Evolutionary conservation across 1,139 yeast genomes (phyloP), one percentile per base, ranked within the genome.

Genomic region (Pneumocystis jirovecii): DNA sequence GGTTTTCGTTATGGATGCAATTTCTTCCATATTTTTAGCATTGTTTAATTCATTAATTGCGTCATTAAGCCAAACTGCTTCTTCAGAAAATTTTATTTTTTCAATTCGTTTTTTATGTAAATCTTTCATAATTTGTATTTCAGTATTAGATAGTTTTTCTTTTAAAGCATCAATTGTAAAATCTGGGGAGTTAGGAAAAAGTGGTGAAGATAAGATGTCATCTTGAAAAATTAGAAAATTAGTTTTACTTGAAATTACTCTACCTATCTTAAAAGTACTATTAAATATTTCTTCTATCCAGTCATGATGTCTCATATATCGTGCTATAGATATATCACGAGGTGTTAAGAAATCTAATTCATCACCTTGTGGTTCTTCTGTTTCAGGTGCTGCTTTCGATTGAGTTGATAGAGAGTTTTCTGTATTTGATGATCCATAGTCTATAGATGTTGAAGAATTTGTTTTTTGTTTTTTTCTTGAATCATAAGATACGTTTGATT

Each of bases 221-320:
- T 21, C 44, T 59, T 34, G 12, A 60, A 60, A 17, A 61, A 21
- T 37, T n/a, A 37, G 7, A 45, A 57, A 61, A 12, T 10, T 19
- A 15, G 40, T 42, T 61, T 8, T 2, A 10, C 19, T 40, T 57
- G 21, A 42, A 19, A 15, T 17, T 12, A 15, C 1, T 17, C 59
- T 29, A 57, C 61, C 31, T 62, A 40, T 42, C 19, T 40, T 65
- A 45, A 67, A 67, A 21, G 71, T 69, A 17, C 69, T 64, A 10
- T 70, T 68, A 63, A 71, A 69, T 19, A 77, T 74, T 61, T 75
- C 74, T 69, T 77, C 78, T 72, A 78, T 74, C 81, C 81, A 76
- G 68, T 78, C 80, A 68, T 78, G 80, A 68, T 77, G 78, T 35
- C 79, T 72, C 31, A 77, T 75, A 66, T 76, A 78, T 19, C 81